These are phyloP conservation scores for Stemphylium lycopersici DNA, from an alignment of 2,329 filamentous ascomycete species.

Conservation along the genomic window DNA sequence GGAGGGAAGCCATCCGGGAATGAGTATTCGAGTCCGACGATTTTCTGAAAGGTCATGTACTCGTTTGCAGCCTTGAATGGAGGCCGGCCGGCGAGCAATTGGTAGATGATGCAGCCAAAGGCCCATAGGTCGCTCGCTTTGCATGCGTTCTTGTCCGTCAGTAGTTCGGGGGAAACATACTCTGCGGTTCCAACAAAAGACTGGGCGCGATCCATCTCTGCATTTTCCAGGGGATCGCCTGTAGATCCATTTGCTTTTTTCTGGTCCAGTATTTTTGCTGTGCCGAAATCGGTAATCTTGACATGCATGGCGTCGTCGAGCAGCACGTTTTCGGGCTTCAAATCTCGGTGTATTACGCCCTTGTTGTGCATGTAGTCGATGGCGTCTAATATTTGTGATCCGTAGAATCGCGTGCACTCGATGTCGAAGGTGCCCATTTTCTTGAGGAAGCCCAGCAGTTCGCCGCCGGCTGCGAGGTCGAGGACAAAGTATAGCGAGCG, in stretches of 20 bases:
- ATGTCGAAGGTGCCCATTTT: conserved; percentile 93
- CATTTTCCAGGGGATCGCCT: conserved; percentile 60
- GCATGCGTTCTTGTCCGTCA: conserved; percentile 95
- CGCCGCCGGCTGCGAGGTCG: conserved; percentile 89
- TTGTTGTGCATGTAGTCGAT: conserved; percentile 98
- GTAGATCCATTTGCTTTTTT: conserved; percentile 51
- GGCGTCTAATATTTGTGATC: conserved; percentile 92
- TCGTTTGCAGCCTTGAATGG: conserved; percentile 97
- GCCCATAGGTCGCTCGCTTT: conserved; percentile 98
- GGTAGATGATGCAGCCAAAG: conserved; percentile 97
- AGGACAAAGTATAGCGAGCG: conserved; percentile 95
- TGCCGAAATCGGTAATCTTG: conserved; percentile 98
- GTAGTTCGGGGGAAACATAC: conserved; percentile 96
- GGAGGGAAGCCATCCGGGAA: conserved; percentile 89
- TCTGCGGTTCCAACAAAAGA: conserved; percentile 98
- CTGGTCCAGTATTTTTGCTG: conserved; percentile 83
- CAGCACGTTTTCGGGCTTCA: conserved; percentile 97
- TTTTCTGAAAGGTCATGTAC: conserved; percentile 98
- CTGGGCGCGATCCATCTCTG: conserved; percentile 76
- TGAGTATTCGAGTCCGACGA: conserved; percentile 90
- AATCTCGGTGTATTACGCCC: conserved; percentile 92
- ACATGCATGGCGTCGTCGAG: conserved; percentile 96
- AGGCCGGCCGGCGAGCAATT: conserved; percentile 90
- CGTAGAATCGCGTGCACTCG: conserved; percentile 93
- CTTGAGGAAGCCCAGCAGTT: conserved; percentile 90